Evolutionary conservation across 306 rosid genomes (phyloP).

Genomic region (Lathyrus tuberosus): DNA sequence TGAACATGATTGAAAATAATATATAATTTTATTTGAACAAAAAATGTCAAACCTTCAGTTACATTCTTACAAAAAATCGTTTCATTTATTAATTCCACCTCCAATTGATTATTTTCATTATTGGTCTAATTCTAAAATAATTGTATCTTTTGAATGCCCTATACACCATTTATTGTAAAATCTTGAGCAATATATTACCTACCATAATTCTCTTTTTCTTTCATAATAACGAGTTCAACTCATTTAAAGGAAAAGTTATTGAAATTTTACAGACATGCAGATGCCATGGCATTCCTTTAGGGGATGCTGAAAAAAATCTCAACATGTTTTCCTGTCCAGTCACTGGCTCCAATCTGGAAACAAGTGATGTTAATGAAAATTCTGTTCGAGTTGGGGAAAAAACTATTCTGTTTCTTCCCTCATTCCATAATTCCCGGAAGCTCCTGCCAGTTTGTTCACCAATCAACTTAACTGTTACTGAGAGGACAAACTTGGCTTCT

Average conservation of each 20-base stretch:
- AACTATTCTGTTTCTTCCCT: slow-evolving; percentile 61
- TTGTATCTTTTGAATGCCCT: slow-evolving; percentile 11
- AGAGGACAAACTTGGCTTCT: slow-evolving; percentile 67
- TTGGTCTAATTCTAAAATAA: slow-evolving; percentile 14
- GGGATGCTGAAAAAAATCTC: slow-evolving; percentile 39
- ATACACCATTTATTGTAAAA: slow-evolving; percentile 11
- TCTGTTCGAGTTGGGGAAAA: slow-evolving; percentile 69
- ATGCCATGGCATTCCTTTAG: slow-evolving; percentile 69
- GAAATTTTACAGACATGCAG: slow-evolving; percentile 67
- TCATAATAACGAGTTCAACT: slow-evolving; percentile 28
- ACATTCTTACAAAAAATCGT: slow-evolving; percentile 23
- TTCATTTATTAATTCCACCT: slow-evolving; percentile 14
- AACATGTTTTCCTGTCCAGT: slow-evolving; percentile 54
- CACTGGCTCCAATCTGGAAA: slow-evolving; percentile 59
- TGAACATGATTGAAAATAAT: slow-evolving; percentile 33
- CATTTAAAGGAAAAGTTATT: slow-evolving; percentile 35
- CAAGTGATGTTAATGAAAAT: slow-evolving; percentile 51
- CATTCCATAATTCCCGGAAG: slow-evolving; percentile 52
- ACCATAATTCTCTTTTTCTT: neutral
- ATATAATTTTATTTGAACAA: slow-evolving; percentile 24
- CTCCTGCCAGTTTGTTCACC: slow-evolving; percentile 50
- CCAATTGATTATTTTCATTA: slow-evolving; percentile 21
- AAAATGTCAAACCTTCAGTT: slow-evolving; percentile 9
- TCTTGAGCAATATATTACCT: slow-evolving; percentile 24
- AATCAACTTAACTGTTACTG: slow-evolving; percentile 55